Evolutionary conservation across 495 filamentous ascomycete genomes (phyloP).

Genomic region (Evansstolkia leycettana): DNA sequence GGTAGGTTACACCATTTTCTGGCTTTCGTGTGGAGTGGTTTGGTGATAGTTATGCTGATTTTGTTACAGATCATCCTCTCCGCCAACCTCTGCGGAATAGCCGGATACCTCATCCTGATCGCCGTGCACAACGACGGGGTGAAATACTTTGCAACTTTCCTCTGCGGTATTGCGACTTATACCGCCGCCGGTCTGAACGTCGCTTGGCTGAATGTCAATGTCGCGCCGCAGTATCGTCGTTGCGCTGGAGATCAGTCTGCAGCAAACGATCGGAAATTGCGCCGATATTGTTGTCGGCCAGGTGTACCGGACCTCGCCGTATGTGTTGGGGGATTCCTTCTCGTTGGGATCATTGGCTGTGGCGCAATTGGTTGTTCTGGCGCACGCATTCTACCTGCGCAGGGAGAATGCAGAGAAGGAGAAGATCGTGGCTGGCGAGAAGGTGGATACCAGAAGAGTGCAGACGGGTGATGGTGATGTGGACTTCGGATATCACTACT

Average conservation of each 20-base stretch:
- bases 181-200: slow-evolving; percentile 38
- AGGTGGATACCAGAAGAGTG: slow-evolving; percentile 28
- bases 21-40: neutral
- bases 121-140: slow-evolving; percentile 25
- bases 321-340: slow-evolving; percentile 36
- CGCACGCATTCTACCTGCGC: slow-evolving; percentile 28
- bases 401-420: slow-evolving; percentile 29
- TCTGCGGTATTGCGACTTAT: slow-evolving; percentile 39
- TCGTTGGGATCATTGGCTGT: slow-evolving; percentile 32
- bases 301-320: slow-evolving; percentile 38
- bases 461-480: slow-evolving; percentile 33
- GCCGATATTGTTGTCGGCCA: slow-evolving; percentile 43
- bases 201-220: slow-evolving; percentile 45
- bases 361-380: slow-evolving; percentile 21
- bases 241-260: slow-evolving; percentile 42
- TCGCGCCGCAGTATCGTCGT: slow-evolving; percentile 44
- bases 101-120: slow-evolving; percentile 41
- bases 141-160: slow-evolving; percentile 44
- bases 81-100: slow-evolving; percentile 32
- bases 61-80: slow-evolving; percentile 23
- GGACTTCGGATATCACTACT: slow-evolving; percentile 40
- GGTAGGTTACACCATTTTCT: slow-evolving; percentile 6
- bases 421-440: slow-evolving; percentile 25
- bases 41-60: slow-evolving; percentile 2
- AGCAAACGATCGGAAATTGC: slow-evolving; percentile 46